A percentile compares a stretch with the other conserved stretches of the same genome.
These are phyloP conservation scores for Physcomitrellopsis africana DNA, from an alignment of 225 moss, liverwort and hornwort species.

Conservation along the genomic window DNA sequence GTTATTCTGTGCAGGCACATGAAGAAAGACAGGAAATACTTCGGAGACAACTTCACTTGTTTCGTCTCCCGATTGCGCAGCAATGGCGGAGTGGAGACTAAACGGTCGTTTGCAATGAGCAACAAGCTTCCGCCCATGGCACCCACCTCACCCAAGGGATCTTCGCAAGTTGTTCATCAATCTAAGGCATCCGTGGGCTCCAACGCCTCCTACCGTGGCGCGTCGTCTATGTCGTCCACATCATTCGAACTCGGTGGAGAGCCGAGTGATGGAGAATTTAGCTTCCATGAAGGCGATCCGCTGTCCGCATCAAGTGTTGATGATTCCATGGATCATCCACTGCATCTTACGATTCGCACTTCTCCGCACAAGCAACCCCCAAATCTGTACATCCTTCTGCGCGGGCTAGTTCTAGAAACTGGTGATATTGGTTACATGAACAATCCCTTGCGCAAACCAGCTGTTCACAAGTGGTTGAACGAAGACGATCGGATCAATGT, in stretches of 20 bases:
- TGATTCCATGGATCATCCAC: conserved; percentile 32
- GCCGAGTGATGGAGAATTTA: conserved; percentile 48
- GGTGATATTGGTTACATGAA: conserved; percentile 26
- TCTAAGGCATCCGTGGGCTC: conserved; percentile 35
- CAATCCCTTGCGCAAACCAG: conserved; percentile 38
- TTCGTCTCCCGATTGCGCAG: conserved; percentile 49
- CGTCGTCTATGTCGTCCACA: conserved; percentile 54
- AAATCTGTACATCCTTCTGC: conserved; percentile 37
- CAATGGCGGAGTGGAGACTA: conserved; percentile 52
- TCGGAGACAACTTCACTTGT: conserved; percentile 52
- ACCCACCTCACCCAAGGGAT: conserved; percentile 23
- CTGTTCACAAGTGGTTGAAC: conserved; percentile 28
- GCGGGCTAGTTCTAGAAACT: conserved; percentile 18
- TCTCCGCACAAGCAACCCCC: conserved; percentile 1
- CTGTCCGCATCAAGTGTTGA: conserved; percentile 44
- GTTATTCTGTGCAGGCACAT: conserved; percentile 32
- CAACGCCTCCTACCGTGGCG: conserved; percentile 27
- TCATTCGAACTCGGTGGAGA: conserved; percentile 53
- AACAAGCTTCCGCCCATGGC: conserved; percentile 55
- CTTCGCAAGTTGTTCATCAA: not conserved
- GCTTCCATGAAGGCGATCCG: conserved; percentile 40
- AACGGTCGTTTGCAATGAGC: conserved; percentile 43
- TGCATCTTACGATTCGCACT: conserved; percentile 8
- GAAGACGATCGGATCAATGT: conserved; percentile 28
- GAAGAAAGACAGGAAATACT: conserved; percentile 66